These are phyloP conservation scores for Xanthoconium stramineum DNA, from an alignment of 768 basidiomycete genomes.

Conservation along the genomic window DNA sequence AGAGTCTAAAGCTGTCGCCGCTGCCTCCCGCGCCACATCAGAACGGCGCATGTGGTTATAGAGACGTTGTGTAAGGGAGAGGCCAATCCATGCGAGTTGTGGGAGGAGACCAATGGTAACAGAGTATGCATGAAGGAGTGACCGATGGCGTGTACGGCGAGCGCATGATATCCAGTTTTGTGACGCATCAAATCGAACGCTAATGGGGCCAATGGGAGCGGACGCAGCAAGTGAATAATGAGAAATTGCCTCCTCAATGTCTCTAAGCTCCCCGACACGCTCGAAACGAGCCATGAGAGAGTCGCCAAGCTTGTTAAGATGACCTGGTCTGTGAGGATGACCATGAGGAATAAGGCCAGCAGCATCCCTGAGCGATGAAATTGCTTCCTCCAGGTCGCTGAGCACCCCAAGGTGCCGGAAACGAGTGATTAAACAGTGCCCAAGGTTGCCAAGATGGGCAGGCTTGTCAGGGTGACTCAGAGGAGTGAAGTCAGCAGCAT, in stretches of 20 bases:
- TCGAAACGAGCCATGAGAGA: not conserved
- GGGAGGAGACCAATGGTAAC: slow-evolving; percentile 22
- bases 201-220: not conserved
- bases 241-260: not conserved
- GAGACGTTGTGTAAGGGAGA: not conserved
- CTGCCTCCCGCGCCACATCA: slow-evolving; percentile 21
- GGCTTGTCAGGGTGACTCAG: not conserved
- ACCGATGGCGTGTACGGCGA: not conserved
- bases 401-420: not conserved
- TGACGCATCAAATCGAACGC: slow-evolving; percentile 2
- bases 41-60: not conserved
- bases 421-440: not conserved
- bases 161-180: slow-evolving; percentile 5
- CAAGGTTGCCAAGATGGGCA: not conserved
- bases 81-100: slow-evolving; percentile 7
- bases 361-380: too few species aligned
- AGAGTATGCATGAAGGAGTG: slow-evolving; percentile 20
- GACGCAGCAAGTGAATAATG: not conserved
- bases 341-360: too few species aligned
- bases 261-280: not conserved
- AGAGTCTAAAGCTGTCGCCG: slow-evolving; percentile 19
- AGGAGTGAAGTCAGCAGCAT: not conserved
- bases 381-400: too few species aligned
- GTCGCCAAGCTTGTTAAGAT: not conserved
- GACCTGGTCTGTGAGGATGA: too few species aligned